Evolutionary conservation across 169 alveolate genomes (phyloP), one percentile per base, ranked within the genome.

Genomic region (Eimeria praecox): DNA sequence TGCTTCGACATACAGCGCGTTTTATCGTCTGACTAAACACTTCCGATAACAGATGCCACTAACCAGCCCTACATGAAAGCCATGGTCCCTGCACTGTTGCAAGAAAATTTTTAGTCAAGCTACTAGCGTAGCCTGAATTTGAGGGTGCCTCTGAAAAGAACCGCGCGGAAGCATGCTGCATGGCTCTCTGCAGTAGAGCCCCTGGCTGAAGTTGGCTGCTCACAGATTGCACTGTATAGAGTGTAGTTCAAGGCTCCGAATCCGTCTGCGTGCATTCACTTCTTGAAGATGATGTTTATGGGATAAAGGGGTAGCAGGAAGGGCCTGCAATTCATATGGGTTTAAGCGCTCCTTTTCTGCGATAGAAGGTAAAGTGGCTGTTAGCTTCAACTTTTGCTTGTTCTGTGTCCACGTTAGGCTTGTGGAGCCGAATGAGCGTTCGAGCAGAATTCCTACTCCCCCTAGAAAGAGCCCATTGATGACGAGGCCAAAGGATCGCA

Each of bases 401-500:
- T 33, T 69, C 30, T 73, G 54, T 52, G 49, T 78, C 64, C 66
- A 16, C 18, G 20, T 44, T 40, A 87, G 93, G 82, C 18, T 38
- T 12, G 82, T n/a, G 62, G 93, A 87, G 62, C 83, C 82, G 64
- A 35, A 40, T 20, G 93, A 40, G 93, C 40, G 64, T 62, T 62
- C 93, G n/a, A 30, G 93, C 62, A 54, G 83, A 24, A 8, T 35
- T 30, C 82, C 93, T 27, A 44, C 27, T 44, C 44, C 71, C 12
- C 93, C 93, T 24, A 33, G 71, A 56, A 87, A 87, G 9, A 87
- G 46, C 56, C 42, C 78, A 10, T 40, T 87, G 59, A 56, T 87
- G 93, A 38, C 82, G 5, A 87, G 93, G 44, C 93, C 93, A 22
- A 87, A 87, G 62, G 93, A 87, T 3, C 93, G 93, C 30, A 87